Evolutionary conservation across 345 rosid species (phyloP).

Genomic region (Rhizophora apiculata): DNA sequence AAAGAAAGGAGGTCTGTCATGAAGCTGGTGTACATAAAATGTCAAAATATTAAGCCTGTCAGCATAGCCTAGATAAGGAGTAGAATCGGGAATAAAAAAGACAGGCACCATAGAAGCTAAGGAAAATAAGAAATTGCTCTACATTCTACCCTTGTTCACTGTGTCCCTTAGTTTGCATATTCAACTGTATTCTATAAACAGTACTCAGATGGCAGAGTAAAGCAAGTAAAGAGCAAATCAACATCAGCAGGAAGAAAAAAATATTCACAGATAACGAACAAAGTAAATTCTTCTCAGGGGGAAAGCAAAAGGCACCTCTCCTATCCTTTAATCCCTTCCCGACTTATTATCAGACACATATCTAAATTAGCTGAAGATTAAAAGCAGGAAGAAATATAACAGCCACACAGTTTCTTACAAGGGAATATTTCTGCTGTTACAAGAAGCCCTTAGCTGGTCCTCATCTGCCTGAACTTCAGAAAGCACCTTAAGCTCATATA

Average conservation of each 20-base stretch:
- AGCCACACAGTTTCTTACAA: slow-evolving; percentile 20
- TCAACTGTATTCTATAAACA: not conserved
- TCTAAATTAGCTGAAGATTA: not conserved
- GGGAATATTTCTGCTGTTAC: slow-evolving; percentile 11
- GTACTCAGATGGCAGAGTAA: not conserved
- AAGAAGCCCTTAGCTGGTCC: slow-evolving; percentile 27
- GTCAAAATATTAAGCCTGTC: not conserved
- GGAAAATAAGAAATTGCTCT: not conserved
- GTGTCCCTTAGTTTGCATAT: not conserved
- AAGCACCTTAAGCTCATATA: slow-evolving; percentile 32
- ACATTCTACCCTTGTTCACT: not conserved
- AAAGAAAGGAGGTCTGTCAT: slow-evolving; percentile 12
- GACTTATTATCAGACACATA: not conserved
- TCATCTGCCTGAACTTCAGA: slow-evolving; percentile 48
- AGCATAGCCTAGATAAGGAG: not conserved
- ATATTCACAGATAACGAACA: no score
- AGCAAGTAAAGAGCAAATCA: not conserved
- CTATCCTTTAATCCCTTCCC: no score
- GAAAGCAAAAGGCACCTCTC: no score
- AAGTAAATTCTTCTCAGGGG: not conserved
- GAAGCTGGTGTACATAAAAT: slow-evolving; percentile 9
- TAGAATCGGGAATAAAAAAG: not conserved
- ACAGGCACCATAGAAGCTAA: not conserved
- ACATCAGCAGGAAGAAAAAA: no score
- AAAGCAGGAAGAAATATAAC: not conserved